Percentiles rank a stretch among this genome's conserved stretches.
Evolutionary conservation across 441 rosid species (phyloP).

Genomic region (Iberis amara): DNA sequence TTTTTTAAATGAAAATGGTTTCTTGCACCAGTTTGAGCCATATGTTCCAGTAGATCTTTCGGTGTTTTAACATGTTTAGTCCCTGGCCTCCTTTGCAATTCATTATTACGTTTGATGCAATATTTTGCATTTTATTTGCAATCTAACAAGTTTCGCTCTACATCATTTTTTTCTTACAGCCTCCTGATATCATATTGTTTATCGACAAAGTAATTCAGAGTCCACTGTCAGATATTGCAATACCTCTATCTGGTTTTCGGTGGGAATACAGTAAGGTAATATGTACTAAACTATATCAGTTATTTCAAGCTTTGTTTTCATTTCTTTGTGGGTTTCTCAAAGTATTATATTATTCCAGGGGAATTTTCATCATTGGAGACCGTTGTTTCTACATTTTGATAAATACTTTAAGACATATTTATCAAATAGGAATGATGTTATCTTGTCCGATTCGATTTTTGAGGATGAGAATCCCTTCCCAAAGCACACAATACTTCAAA

Average conservation of each 20-base stretch:
- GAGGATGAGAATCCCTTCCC: conserved; percentile 78
- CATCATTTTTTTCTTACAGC: conserved; percentile 43
- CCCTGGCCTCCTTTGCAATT: too few species aligned
- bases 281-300: background rate
- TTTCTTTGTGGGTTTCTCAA: conserved; percentile 28
- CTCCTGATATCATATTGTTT: conserved; percentile 79
- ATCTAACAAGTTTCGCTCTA: background rate
- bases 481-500: conserved; percentile 74
- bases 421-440: conserved; percentile 76
- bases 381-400: conserved; percentile 88
- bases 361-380: conserved; percentile 98
- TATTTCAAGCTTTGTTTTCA: conserved; percentile 1
- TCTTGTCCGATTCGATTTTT: conserved; percentile 61
- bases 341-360: conserved; percentile 53
- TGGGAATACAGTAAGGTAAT: conserved; percentile 94
- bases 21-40: too few species aligned
- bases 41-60: too few species aligned
- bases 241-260: conserved; percentile 93
- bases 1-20: too few species aligned
- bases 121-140: too few species aligned
- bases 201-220: conserved; percentile 94
- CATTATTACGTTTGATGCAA: too few species aligned
- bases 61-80: too few species aligned
- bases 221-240: conserved; percentile 91
- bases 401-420: conserved; percentile 80